Evolutionary conservation across 2,329 filamentous ascomycete species (phyloP).

Genomic region (Xenosphaeropsis pyriputrescens): DNA sequence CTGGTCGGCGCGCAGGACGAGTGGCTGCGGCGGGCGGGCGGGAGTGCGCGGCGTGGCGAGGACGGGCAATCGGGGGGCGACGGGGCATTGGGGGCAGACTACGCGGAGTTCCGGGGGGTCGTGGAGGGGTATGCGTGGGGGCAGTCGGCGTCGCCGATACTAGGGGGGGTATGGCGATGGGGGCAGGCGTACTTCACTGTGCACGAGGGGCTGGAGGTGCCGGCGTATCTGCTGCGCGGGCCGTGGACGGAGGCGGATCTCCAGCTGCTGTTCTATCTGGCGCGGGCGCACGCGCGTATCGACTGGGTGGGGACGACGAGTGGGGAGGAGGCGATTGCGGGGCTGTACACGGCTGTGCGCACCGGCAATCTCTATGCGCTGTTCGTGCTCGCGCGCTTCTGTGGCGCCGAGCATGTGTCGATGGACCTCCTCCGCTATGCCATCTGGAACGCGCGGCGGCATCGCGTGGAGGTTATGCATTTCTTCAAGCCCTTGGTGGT

Average conservation of each 20-base stretch:
- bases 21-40: conserved; percentile 11
- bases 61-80: too few relatives aligned
- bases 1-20: conserved; percentile 4
- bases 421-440: too few relatives aligned
- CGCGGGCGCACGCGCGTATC: conserved; percentile 12
- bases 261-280: conserved; percentile 14
- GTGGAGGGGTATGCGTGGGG: background rate
- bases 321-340: conserved; percentile 12
- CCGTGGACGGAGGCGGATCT: conserved; percentile 14
- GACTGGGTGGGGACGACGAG: conserved; percentile 12
- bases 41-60: too few relatives aligned
- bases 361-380: too few relatives aligned
- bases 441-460: too few relatives aligned
- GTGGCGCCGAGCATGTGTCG: too few relatives aligned
- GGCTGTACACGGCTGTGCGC: background rate
- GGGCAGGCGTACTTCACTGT: background rate
- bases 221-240: conserved; percentile 13
- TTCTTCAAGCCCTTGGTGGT: too few relatives aligned
- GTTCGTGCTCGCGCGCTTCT: too few relatives aligned
- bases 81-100: too few relatives aligned
- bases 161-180: background rate
- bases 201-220: conserved; percentile 9
- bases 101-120: conserved; percentile 1
- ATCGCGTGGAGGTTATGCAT: too few relatives aligned
- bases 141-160: background rate